These are phyloP conservation scores for Zymoseptoria pseudotritici DNA, from an alignment of 2,329 filamentous ascomycete species.

Conservation along the genomic window DNA sequence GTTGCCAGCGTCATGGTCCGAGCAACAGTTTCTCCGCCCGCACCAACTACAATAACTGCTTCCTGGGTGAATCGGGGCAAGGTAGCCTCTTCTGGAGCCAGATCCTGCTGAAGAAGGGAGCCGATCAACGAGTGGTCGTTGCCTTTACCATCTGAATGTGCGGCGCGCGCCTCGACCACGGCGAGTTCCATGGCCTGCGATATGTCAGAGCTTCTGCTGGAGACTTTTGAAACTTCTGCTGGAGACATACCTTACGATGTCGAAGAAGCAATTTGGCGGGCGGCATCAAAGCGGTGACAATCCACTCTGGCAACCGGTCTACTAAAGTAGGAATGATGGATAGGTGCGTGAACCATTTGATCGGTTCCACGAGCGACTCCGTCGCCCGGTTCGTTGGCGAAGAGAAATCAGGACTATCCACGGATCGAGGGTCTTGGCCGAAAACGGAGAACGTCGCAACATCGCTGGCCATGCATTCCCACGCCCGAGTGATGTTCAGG, in stretches of 20 bases:
- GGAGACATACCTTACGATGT: not conserved
- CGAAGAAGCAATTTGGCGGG: not conserved
- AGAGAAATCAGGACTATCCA: not conserved
- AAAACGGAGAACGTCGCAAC: not conserved
- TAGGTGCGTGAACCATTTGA: not conserved
- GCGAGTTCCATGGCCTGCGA: conserved; percentile 3
- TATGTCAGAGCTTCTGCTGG: not conserved
- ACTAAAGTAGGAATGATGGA: not conserved
- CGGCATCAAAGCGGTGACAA: not conserved
- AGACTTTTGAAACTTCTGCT: too few species aligned
- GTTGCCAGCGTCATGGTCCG: conserved; percentile 36
- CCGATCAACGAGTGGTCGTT: conserved; percentile 5
- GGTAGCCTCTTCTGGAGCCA: conserved; percentile 27
- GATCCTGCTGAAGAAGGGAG: conserved; percentile 5
- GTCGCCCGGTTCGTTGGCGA: not conserved
- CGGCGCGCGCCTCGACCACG: not conserved
- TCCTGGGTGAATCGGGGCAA: conserved; percentile 35
- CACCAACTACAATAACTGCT: conserved; percentile 39
- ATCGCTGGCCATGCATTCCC: not conserved
- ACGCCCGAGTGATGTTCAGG: not conserved
- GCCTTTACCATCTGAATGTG: conserved; percentile 1
- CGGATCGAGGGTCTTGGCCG: not conserved
- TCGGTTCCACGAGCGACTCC: not conserved
- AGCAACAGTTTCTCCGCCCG: conserved; percentile 39
- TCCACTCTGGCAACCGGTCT: not conserved